phyloP scores from a whole-genome alignment of 331 rosid species.

The Quercus phellos region DNA sequence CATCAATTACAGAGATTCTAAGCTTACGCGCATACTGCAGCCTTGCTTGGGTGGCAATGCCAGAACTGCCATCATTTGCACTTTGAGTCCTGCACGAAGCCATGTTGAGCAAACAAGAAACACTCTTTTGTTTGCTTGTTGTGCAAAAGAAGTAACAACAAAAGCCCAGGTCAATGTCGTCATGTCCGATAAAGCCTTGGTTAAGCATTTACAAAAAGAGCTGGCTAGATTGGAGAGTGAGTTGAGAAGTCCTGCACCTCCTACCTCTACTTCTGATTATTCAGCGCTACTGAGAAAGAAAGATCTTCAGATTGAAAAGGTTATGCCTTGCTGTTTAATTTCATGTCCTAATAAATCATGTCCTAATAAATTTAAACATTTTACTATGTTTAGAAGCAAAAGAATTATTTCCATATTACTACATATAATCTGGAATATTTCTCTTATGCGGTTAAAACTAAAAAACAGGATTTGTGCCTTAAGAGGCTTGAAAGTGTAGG shows the following conservation, averaged over 20 bases:
- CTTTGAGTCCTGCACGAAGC: slow-evolving; percentile 92
- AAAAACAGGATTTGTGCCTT: not conserved
- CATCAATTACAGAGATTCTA: slow-evolving; percentile 94
- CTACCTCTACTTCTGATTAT: slow-evolving; percentile 59
- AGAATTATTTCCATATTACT: not conserved
- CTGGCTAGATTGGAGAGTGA: slow-evolving; percentile 95
- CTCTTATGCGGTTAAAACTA: no score
- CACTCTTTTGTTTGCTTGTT: slow-evolving; percentile 95
- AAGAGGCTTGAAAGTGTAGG: not conserved
- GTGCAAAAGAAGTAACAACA: slow-evolving; percentile 96
- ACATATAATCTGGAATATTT: no score
- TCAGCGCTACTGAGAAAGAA: slow-evolving; percentile 71
- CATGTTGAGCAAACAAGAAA: slow-evolving; percentile 98
- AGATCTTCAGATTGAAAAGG: slow-evolving; percentile 97
- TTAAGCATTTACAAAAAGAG: slow-evolving; percentile 93
- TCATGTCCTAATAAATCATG: not conserved
- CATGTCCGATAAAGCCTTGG: slow-evolving; percentile 97
- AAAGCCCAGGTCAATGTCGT: slow-evolving; percentile 98
- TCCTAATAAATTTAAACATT: not conserved
- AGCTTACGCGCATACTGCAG: slow-evolving; percentile 94
- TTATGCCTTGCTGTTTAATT: slow-evolving; percentile 13
- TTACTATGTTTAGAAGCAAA: not conserved
- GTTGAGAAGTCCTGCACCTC: slow-evolving; percentile 69
- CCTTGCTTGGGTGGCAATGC: slow-evolving; percentile 98
- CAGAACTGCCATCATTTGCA: slow-evolving; percentile 97